Base-by-base conservation (phyloP, 2,329 filamentous ascomycete genomes). In the Diplodia intermedia region DNA sequence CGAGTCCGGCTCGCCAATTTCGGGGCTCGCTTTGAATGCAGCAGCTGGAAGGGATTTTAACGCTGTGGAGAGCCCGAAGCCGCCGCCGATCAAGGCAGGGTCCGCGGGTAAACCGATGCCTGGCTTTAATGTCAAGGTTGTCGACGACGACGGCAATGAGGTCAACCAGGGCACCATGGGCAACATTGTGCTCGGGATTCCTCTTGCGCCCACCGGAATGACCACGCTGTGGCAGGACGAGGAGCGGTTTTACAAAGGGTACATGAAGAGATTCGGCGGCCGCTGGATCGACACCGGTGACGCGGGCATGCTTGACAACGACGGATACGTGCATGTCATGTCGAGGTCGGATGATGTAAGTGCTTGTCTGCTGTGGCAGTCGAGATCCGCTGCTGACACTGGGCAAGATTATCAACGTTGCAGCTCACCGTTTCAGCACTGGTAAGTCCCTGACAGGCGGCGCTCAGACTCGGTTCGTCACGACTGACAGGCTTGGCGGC, bases 221-320 rank as follows among this genome's bases (percentile, higher is more conserved):
- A 90, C 92, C 0, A 94, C 90, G 1, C 82, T 97, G 1, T 97
- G 94, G 91, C 83, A 90, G 63, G 94, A 97, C 70, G 91, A 93
- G 55, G 90, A 92, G 70, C 84, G 94, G 40, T 97, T 97, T 77
- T 96, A 93, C 78, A 89, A 87, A 70, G 88, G 93, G 1, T 98
- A 97, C 74, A 80, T 97, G 71, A 91, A 91, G 78, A 85, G 94
- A 15, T 98, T 97, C 75, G 74, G 86, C 6, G 92, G 93, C 0
- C 86, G 86, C 72, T 97, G 92, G 92, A 80, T 97, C 53, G 94
- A 98, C 76, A 97, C 94, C 0, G 94, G 94, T 2, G 94, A 98
- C 76, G 91, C 93, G 0, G 94, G 94, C 0, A 89, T 93, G 83
- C 88, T 97, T 68, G 94, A 97, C 75, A 78, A 85, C 15, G 89